Percentiles rank a stretch among this genome's conserved stretches.
phyloP scores from a whole-genome alignment of 192 early-diverging fungal genomes.

The Coemansia aciculifera region DNA sequence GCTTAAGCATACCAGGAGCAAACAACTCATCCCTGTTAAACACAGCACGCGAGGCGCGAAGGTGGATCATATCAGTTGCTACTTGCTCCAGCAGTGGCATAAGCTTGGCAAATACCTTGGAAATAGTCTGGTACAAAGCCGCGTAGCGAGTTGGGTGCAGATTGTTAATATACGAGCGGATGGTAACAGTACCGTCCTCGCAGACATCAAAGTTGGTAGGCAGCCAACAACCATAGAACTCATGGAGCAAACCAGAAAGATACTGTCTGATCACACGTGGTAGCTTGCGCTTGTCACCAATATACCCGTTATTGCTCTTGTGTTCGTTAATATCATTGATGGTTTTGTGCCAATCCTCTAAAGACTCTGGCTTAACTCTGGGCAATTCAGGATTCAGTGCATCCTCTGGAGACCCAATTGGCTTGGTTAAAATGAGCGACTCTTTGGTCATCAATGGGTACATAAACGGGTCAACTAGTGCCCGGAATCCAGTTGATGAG shows the following conservation, averaged over 20 bases:
- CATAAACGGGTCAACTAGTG: slow-evolving; percentile 3
- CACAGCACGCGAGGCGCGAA: not conserved
- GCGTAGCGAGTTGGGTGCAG: slow-evolving; percentile 1
- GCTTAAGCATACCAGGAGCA: not conserved
- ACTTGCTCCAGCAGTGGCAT: slow-evolving; percentile 53
- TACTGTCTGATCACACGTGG: not conserved
- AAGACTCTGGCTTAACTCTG: not conserved
- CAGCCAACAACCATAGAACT: not conserved
- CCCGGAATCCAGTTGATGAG: not conserved
- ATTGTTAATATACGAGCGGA: slow-evolving; percentile 8
- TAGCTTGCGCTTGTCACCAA: not conserved
- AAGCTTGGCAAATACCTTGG: not conserved
- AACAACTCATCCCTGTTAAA: not conserved
- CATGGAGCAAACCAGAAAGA: not conserved
- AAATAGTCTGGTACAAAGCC: not conserved
- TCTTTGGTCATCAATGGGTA: not conserved
- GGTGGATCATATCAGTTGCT: slow-evolving; percentile 11
- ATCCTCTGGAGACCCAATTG: not conserved
- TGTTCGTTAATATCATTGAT: not conserved
- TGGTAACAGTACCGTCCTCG: not conserved
- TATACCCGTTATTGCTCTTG: too few species aligned
- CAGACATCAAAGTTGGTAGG: not conserved
- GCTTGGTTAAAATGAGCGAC: not conserved
- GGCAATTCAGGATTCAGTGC: not conserved
- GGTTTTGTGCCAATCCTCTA: not conserved